These are phyloP conservation scores for Lasiodiplodia hormozganensis DNA, from an alignment of 2,329 filamentous ascomycete species.

Conservation along the genomic window DNA sequence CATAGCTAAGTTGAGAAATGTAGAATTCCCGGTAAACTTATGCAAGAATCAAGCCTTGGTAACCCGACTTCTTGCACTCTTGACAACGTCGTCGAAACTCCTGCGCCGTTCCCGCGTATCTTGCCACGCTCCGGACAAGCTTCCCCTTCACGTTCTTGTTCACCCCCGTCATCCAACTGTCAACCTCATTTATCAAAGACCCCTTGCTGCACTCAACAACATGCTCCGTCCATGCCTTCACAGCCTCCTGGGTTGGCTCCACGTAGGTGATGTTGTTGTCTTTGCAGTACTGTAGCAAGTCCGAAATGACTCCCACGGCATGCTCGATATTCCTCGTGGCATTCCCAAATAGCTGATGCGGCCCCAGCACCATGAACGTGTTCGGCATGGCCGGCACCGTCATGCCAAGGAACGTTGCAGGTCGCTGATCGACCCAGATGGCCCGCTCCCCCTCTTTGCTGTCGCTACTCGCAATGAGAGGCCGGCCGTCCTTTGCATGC, in stretches of 20 bases:
- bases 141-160: constrained; percentile 59
- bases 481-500: too few species aligned
- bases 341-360: constrained; percentile 55
- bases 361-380: constrained; percentile 51
- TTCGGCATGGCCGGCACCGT: constrained; percentile 41
- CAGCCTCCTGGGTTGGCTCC: constrained; percentile 50
- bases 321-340: constrained; percentile 53
- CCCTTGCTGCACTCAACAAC: constrained; percentile 56
- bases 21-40: neutral
- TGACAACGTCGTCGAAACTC: constrained; percentile 50
- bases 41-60: constrained; percentile 35
- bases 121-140: constrained; percentile 53
- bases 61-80: constrained; percentile 37
- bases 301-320: constrained; percentile 49
- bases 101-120: constrained; percentile 55
- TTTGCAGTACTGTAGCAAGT: constrained; percentile 44
- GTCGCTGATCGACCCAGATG: constrained; percentile 36
- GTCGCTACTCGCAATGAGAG: constrained; percentile 29
- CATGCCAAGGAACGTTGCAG: constrained; percentile 39
- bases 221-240: constrained; percentile 56
- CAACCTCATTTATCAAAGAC: constrained; percentile 55
- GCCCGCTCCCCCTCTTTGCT: constrained; percentile 27
- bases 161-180: constrained; percentile 64
- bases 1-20: too few species aligned
- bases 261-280: constrained; percentile 45